These are phyloP conservation scores for Fremontodendron californicum DNA, from an alignment of 345 rosid species.

Conservation along the genomic window DNA sequence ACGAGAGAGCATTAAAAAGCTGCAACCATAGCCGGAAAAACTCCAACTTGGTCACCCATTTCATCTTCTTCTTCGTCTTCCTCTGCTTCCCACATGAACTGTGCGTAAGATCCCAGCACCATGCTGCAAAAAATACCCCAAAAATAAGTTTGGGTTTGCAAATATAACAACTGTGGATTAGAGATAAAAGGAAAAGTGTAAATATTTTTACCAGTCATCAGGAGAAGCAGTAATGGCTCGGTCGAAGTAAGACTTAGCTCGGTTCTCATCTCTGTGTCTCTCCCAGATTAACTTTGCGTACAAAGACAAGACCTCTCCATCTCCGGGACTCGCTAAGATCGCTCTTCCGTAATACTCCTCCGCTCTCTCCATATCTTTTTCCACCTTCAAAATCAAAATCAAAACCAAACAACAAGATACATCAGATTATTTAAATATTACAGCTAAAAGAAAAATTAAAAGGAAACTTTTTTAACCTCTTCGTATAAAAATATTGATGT, in stretches of 20 bases:
- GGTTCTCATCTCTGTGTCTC: conserved; percentile 41
- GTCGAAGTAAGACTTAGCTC: conserved; percentile 70
- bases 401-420: background rate
- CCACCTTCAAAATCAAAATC: conserved; percentile 38
- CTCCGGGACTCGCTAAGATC: conserved; percentile 67
- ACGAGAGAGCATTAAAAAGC: conserved; percentile 15
- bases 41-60: background rate
- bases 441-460: background rate
- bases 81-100: conserved; percentile 83
- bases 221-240: conserved; percentile 69
- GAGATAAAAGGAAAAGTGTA: background rate
- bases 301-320: conserved; percentile 68
- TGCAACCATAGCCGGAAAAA: conserved; percentile 37
- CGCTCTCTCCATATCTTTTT: conserved; percentile 56
- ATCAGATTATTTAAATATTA: background rate
- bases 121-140: conserved; percentile 30
- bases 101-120: conserved; percentile 81
- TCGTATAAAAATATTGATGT: background rate
- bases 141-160: background rate
- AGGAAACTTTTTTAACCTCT: background rate
- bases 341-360: conserved; percentile 77
- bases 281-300: conserved; percentile 84
- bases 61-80: conserved; percentile 42
- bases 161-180: background rate
- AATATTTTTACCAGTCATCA: conserved; percentile 47